phyloP scores from a whole-genome alignment of 2,329 filamentous ascomycete species.

The Phialophora chinensis region DNA sequence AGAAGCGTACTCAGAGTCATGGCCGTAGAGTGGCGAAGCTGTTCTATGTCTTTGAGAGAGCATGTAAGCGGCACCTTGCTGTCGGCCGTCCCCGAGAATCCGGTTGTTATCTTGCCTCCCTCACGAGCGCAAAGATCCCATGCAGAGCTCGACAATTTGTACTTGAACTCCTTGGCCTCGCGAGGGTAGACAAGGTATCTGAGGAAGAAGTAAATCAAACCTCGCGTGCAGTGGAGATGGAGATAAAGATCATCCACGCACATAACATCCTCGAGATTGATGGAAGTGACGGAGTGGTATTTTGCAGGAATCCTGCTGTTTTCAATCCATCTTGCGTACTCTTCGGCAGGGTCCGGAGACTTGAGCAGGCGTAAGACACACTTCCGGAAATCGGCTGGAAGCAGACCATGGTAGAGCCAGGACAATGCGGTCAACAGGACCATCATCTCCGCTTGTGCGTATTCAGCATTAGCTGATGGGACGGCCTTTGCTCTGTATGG shows the following conservation, averaged over 20 bases:
- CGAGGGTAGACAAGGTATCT: slow-evolving; percentile 64
- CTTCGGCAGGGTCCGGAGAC: slow-evolving; percentile 58
- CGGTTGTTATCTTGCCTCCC: slow-evolving; percentile 57
- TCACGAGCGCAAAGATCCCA: slow-evolving; percentile 65
- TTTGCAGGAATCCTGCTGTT: slow-evolving; percentile 41
- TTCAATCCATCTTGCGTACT: slow-evolving; percentile 52
- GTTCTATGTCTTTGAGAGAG: slow-evolving; percentile 59
- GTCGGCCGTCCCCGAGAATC: slow-evolving; percentile 75
- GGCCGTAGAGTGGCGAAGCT: slow-evolving; percentile 70
- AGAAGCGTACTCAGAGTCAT: slow-evolving; percentile 67
- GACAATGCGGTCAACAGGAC: slow-evolving; percentile 62
- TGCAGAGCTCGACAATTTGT: slow-evolving; percentile 64
- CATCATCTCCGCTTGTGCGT: slow-evolving; percentile 66
- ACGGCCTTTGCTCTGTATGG: slow-evolving; percentile 66
- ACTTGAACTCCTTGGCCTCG: slow-evolving; percentile 66
- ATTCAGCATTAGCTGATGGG: slow-evolving; percentile 63
- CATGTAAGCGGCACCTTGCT: slow-evolving; percentile 58
- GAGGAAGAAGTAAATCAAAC: slow-evolving; percentile 69
- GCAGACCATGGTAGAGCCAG: slow-evolving; percentile 64
- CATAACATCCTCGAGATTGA: slow-evolving; percentile 66
- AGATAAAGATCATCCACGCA: slow-evolving; percentile 61
- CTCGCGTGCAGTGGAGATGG: slow-evolving; percentile 58
- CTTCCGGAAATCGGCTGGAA: slow-evolving; percentile 56
- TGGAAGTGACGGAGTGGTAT: slow-evolving; percentile 53
- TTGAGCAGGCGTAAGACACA: slow-evolving; percentile 56